phyloP scores from a whole-genome alignment of 768 basidiomycete species.

The Kwoniella pini region DNA sequence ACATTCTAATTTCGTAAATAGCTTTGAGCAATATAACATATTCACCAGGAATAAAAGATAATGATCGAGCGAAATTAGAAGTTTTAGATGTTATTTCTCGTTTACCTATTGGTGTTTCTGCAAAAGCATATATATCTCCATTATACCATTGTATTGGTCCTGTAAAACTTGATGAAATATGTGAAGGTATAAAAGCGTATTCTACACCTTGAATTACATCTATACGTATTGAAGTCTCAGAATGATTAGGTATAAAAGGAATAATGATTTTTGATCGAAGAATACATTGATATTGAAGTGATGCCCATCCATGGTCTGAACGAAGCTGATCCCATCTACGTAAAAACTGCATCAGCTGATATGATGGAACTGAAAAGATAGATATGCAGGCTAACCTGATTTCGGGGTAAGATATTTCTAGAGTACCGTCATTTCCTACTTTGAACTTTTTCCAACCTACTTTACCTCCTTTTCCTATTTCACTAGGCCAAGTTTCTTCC shows the following conservation, averaged over 20 bases:
- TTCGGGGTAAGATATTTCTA: constrained; percentile 36
- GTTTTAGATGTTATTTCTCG: constrained; percentile 56
- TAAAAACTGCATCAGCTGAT: not conserved
- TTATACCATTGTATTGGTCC: constrained; percentile 65
- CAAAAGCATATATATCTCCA: constrained; percentile 82
- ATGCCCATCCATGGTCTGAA: constrained; percentile 80
- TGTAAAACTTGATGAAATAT: constrained; percentile 21
- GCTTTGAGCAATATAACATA: constrained; percentile 76
- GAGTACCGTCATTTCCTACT: constrained; percentile 29
- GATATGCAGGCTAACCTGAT: constrained; percentile 34
- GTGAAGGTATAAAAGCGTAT: constrained; percentile 66
- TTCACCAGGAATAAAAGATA: constrained; percentile 57
- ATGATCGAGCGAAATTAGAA: constrained; percentile 61
- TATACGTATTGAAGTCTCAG: constrained; percentile 61
- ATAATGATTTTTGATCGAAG: constrained; percentile 68
- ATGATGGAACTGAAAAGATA: too few relatives aligned
- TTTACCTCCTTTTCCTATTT: constrained; percentile 30
- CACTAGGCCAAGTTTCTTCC: constrained; percentile 39
- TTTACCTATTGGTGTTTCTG: constrained; percentile 38
- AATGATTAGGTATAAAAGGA: constrained; percentile 56
- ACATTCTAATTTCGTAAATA: constrained; percentile 86
- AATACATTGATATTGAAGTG: constrained; percentile 74
- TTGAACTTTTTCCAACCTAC: constrained; percentile 39
- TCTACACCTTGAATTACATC: constrained; percentile 73
- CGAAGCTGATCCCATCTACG: constrained; percentile 72